phyloP scores from a whole-genome alignment of 805 yeast genomes.

The Tetrapisispora iriomotensis region DNA sequence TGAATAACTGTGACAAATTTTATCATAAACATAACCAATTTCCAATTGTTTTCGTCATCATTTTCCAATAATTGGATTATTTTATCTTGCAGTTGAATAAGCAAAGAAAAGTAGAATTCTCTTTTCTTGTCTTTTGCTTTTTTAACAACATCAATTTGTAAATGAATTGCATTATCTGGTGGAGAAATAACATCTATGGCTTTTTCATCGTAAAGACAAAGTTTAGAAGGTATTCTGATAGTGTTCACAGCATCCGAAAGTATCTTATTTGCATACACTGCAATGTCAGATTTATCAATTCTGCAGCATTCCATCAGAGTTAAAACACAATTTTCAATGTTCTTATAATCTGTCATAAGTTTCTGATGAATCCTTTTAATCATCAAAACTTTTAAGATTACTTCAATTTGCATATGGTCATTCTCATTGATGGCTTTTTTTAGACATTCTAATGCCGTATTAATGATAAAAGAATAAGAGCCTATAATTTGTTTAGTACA shows the following conservation, averaged over 20 bases:
- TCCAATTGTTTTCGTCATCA: conserved; percentile 40
- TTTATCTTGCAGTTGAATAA: conserved; percentile 35
- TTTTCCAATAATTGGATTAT: conserved; percentile 20
- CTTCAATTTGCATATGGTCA: conserved; percentile 49
- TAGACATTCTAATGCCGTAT: conserved; percentile 34
- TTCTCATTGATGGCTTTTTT: conserved; percentile 38
- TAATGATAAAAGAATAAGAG: conserved; percentile 47
- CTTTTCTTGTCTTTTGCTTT: conserved; percentile 57
- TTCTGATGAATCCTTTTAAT: conserved; percentile 49
- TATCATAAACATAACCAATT: conserved; percentile 38
- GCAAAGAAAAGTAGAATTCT: conserved; percentile 30
- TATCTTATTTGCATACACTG: conserved; percentile 43
- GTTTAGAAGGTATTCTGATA: conserved; percentile 41
- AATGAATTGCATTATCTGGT: conserved; percentile 46
- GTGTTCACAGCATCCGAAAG: conserved; percentile 34
- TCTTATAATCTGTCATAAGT: conserved; percentile 46
- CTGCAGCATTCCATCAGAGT: conserved; percentile 45
- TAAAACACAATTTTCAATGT: conserved; percentile 38
- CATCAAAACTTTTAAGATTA: conserved; percentile 50
- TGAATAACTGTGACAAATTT: conserved; percentile 45
- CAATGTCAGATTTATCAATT: conserved; percentile 48
- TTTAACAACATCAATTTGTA: conserved; percentile 49
- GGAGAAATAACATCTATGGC: conserved; percentile 43
- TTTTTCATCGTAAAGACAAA: conserved; percentile 42
- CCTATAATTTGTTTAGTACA: conserved; percentile 64